A percentile compares a stretch with the other conserved stretches of the same genome.
Conservation (phyloP, 2,329 filamentous ascomycete species). For the Truncatella angustata region DNA sequence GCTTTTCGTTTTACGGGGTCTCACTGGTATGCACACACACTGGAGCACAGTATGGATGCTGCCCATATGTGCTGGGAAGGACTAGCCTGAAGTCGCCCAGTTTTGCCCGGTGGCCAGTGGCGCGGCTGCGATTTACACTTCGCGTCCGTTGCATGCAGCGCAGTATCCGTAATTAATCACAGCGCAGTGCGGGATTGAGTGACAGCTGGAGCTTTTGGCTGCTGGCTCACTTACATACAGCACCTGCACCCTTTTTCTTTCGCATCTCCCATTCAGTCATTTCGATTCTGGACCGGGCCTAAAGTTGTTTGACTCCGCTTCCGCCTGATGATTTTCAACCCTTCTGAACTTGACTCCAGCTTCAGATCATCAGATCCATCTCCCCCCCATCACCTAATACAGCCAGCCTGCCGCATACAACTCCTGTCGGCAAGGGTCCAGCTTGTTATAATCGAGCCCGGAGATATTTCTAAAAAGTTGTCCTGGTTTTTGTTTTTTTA, state of each 20-base stretch:
- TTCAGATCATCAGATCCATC: slow-evolving; percentile 7
- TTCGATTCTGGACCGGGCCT: slow-evolving; percentile 7
- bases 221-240: not conserved
- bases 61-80: too few relatives aligned
- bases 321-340: slow-evolving; percentile 9
- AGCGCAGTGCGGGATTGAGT: not conserved
- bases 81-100: too few relatives aligned
- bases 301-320: slow-evolving; percentile 9
- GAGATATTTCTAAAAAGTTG: slow-evolving; percentile 9
- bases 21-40: too few relatives aligned
- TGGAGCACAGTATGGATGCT: too few relatives aligned
- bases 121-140: slow-evolving; percentile 4
- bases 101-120: not conserved
- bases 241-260: not conserved
- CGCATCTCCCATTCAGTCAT: too few relatives aligned
- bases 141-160: not conserved
- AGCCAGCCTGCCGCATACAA: slow-evolving; percentile 1
- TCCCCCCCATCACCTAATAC: slow-evolving; percentile 8
- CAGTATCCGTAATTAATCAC: not conserved
- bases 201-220: slow-evolving; percentile 2
- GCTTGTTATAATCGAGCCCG: slow-evolving; percentile 3
- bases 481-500: slow-evolving; percentile 5
- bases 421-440: slow-evolving; percentile 9
- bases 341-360: slow-evolving; percentile 2
- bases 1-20: too few relatives aligned